phyloP scores from a whole-genome alignment of 73 alveolate species.

The Stentor roeselii region DNA sequence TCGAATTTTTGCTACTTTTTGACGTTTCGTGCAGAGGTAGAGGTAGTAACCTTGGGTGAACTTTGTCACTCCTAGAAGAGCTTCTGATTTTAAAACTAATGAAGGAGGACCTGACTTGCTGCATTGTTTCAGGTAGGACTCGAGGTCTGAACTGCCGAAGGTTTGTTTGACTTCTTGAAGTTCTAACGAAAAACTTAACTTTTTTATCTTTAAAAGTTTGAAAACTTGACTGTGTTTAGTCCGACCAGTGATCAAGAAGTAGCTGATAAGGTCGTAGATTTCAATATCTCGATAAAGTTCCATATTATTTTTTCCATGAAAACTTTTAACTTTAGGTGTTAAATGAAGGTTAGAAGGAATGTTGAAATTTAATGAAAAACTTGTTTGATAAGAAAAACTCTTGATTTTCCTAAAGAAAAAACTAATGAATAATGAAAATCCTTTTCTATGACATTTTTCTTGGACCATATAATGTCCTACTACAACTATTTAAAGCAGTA shows the following conservation, averaged over 20 bases:
- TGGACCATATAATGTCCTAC: constrained; percentile 7
- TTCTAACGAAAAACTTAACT: not conserved
- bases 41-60: constrained; percentile 48
- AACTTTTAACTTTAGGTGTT: too few relatives aligned
- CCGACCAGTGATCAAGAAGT: not conserved
- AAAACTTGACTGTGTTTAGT: not conserved
- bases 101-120: not conserved
- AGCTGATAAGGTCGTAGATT: not conserved
- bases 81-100: constrained; percentile 18
- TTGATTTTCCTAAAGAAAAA: too few relatives aligned
- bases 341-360: too few relatives aligned
- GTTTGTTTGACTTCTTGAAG: constrained; percentile 8
- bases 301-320: too few relatives aligned
- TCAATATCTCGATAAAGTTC: constrained; percentile 7
- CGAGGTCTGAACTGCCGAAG: not conserved
- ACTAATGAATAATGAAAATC: too few relatives aligned
- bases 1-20: constrained; percentile 43
- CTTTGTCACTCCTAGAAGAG: constrained; percentile 41
- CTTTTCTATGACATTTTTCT: too few relatives aligned
- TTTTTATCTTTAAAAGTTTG: not conserved
- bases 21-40: constrained; percentile 29
- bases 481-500: constrained; percentile 21
- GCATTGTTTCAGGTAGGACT: not conserved
- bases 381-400: too few relatives aligned
- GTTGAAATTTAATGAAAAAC: too few relatives aligned